phyloP scores from a whole-genome alignment of 768 basidiomycete species.

The Amanita jacksonii region DNA sequence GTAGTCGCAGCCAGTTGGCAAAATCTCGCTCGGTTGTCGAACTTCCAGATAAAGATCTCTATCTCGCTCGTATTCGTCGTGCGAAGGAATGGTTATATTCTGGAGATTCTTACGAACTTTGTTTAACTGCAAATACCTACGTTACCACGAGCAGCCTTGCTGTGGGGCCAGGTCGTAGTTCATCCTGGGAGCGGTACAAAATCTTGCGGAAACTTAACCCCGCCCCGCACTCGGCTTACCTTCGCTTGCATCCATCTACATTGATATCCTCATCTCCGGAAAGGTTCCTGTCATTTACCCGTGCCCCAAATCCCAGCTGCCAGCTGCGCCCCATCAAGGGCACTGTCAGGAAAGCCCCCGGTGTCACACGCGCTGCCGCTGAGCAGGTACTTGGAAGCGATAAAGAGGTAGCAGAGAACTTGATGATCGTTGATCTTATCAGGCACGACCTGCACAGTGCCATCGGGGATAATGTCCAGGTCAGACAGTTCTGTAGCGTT shows the following conservation, averaged over 20 bases:
- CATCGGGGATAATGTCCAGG: constrained; percentile 72
- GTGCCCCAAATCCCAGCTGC: constrained; percentile 52
- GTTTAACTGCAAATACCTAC: constrained; percentile 68
- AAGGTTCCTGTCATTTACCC: constrained; percentile 77
- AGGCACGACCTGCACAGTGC: constrained; percentile 84
- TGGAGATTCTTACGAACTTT: constrained; percentile 92
- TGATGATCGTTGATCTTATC: constrained; percentile 98
- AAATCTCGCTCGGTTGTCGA: constrained; percentile 13
- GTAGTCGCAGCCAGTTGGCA: background rate
- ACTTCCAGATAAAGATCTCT: constrained; percentile 47
- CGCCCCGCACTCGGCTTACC: constrained; percentile 79
- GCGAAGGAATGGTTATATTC: constrained; percentile 69
- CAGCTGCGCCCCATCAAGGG: constrained; percentile 95
- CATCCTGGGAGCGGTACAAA: constrained; percentile 72
- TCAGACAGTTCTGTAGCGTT: constrained; percentile 77
- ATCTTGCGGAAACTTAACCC: constrained; percentile 68
- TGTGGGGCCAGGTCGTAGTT: constrained; percentile 18
- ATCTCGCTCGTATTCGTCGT: constrained; percentile 57
- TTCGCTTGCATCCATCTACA: constrained; percentile 68
- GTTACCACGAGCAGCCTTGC: constrained; percentile 35
- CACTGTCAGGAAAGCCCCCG: constrained; percentile 66
- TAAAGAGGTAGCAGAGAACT: constrained; percentile 93
- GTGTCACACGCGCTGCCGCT: constrained; percentile 54
- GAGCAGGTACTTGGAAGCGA: constrained; percentile 54
- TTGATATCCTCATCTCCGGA: constrained; percentile 87